Percentiles rank a stretch among this genome's conserved stretches.
These are phyloP conservation scores for Pestalotiopsis sp. DNA, from an alignment of 2,329 filamentous ascomycete species.

Conservation along the genomic window DNA sequence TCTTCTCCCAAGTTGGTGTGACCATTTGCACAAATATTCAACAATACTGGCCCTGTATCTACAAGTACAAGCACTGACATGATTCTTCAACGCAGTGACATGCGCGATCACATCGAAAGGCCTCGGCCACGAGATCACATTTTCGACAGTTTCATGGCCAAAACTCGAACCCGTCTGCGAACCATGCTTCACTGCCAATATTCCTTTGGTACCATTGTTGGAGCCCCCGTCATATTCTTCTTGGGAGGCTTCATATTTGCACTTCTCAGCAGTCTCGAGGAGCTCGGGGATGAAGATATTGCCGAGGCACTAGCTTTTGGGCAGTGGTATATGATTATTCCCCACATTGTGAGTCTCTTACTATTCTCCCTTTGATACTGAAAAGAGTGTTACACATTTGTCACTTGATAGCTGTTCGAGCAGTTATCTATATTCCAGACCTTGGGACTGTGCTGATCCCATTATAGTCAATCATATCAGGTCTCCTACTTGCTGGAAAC, in stretches of 20 bases:
- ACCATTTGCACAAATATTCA: too few species aligned
- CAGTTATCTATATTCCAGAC: too few species aligned
- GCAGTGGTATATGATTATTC: conserved; percentile 8
- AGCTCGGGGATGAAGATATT: conserved; percentile 1
- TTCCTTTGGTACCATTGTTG: conserved; percentile 3
- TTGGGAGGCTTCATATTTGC: not conserved
- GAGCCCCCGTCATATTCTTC: conserved; percentile 4
- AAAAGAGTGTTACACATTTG: not conserved
- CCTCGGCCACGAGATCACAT: not conserved
- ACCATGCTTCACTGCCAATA: conserved; percentile 8
- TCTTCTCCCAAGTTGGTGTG: not conserved
- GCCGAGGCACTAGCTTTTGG: conserved; percentile 4
- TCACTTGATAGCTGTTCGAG: not conserved
- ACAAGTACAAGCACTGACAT: too few species aligned
- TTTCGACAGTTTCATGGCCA: conserved; percentile 5
- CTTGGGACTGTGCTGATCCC: not conserved
- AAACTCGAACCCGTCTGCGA: conserved; percentile 1
- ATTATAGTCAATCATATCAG: conserved; percentile 2
- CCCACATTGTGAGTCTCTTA: not conserved
- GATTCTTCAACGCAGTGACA: not conserved
- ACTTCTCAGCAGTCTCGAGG: not conserved
- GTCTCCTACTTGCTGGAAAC: not conserved
- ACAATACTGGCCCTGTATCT: too few species aligned
- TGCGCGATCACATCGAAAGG: not conserved
- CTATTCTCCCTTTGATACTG: not conserved